Percentiles rank a stretch among this genome's conserved stretches.
Conservation (phyloP, 768 basidiomycete genomes). For the Suillus discolor region DNA sequence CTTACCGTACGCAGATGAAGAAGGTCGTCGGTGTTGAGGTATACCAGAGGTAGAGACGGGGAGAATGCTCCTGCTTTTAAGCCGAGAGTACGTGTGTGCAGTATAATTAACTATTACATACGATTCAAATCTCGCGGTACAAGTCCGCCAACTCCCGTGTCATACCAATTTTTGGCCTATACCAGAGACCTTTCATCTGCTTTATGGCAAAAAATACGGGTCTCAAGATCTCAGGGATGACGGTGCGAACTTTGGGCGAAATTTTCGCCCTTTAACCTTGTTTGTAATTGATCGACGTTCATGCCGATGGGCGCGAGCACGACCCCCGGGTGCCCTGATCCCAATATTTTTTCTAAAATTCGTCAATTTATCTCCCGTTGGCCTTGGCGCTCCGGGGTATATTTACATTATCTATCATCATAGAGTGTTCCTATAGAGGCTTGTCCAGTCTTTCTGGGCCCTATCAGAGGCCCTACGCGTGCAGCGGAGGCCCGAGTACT, state of each 20-base stretch:
- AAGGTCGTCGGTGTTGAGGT: conserved; percentile 1
- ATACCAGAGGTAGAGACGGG: not conserved
- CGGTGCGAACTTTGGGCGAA: conserved; percentile 10
- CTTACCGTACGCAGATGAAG: not conserved
- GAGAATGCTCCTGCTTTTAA: conserved; percentile 15
- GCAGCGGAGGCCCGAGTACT: too few relatives aligned
- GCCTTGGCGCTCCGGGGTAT: too few relatives aligned
- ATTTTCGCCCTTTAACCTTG: conserved; percentile 9
- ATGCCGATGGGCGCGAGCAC: conserved; percentile 7
- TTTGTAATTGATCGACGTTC: conserved; percentile 13
- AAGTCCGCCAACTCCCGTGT: conserved; percentile 17
- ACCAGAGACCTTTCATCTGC: conserved; percentile 16
- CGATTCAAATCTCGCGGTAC: conserved; percentile 10
- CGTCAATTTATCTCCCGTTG: too few relatives aligned
- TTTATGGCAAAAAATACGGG: conserved; percentile 12
- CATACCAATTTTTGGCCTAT: conserved; percentile 7
- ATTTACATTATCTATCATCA: too few relatives aligned
- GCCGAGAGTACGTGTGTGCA: conserved; percentile 4
- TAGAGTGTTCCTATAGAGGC: too few relatives aligned
- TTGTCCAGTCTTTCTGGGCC: too few relatives aligned
- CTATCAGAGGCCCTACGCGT: too few relatives aligned
- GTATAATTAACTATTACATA: conserved; percentile 21
- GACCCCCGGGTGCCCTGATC: too few relatives aligned
- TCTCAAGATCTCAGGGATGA: conserved; percentile 6
- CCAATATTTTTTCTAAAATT: too few relatives aligned